Conservation (phyloP, 2,329 filamentous ascomycete species). For the Pseudocercospora eumusae region DNA sequence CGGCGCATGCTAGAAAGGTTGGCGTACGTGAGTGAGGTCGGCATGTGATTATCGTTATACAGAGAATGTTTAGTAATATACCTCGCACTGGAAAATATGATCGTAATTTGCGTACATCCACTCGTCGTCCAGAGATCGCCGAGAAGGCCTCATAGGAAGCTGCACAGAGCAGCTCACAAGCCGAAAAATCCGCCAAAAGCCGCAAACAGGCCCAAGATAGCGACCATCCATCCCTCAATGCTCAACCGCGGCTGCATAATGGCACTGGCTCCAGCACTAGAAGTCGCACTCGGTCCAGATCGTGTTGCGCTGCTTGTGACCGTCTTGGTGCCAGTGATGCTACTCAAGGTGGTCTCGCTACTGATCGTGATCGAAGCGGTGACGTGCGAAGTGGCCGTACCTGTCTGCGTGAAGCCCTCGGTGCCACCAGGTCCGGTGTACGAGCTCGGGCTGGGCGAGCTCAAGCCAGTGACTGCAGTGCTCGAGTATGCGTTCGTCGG, state of each 20-base stretch:
- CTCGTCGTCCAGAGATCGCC: too few relatives aligned
- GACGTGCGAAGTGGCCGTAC: background rate
- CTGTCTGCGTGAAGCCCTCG: background rate
- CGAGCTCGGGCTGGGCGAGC: background rate
- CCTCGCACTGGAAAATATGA: background rate
- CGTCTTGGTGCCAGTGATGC: background rate
- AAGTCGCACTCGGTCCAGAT: background rate
- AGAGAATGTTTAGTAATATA: background rate
- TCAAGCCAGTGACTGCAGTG: background rate
- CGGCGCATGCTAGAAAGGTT: background rate
- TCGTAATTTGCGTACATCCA: too few relatives aligned
- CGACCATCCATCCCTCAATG: background rate
- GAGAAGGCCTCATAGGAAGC: too few relatives aligned
- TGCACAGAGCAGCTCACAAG: background rate
- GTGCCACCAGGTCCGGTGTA: background rate
- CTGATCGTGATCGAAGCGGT: background rate
- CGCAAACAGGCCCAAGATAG: background rate
- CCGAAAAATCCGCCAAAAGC: background rate
- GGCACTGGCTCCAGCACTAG: background rate
- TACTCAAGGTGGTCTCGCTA: background rate
- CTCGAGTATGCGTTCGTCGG: slow-evolving; percentile 1
- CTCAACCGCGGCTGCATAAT: background rate
- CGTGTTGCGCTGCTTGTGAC: background rate
- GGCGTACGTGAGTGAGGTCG: too few relatives aligned
- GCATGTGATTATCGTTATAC: background rate